Percentiles rank a stretch among this genome's conserved stretches.
phyloP scores from a whole-genome alignment of 2,329 filamentous ascomycete genomes.

The Colletotrichum destructivum region DNA sequence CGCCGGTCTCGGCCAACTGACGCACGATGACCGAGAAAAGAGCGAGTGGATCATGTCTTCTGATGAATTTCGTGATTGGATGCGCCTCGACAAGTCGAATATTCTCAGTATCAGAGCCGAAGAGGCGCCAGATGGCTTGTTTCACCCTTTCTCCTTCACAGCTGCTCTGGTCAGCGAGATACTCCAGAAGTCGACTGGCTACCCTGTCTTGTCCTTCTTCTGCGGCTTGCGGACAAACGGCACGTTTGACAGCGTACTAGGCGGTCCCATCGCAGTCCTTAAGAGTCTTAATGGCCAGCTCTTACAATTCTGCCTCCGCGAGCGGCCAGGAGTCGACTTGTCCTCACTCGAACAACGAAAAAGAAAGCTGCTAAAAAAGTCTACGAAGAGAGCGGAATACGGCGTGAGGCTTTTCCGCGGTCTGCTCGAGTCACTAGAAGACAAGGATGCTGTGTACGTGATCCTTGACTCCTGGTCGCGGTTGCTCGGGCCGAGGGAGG shows the following conservation, averaged over 20 bases:
- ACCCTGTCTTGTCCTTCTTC: not conserved
- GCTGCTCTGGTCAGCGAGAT: not conserved
- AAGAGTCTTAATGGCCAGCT: not conserved
- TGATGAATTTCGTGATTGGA: not conserved
- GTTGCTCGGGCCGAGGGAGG: not conserved
- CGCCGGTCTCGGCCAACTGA: not conserved
- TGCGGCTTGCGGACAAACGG: not conserved
- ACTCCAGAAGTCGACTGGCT: not conserved
- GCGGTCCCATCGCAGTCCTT: not conserved
- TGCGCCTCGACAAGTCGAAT: not conserved
- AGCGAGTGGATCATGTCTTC: not conserved
- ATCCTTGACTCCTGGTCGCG: not conserved
- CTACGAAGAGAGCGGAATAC: not conserved
- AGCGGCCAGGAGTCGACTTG: not conserved
- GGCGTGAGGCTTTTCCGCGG: not conserved
- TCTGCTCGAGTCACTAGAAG: not conserved
- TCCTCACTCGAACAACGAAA: not conserved
- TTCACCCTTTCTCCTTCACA: not conserved
- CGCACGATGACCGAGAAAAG: not conserved
- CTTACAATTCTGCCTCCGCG: not conserved
- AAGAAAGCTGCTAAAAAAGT: not conserved
- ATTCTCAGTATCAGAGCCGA: not conserved
- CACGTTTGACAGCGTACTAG: not conserved
- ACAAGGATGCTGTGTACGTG: not conserved
- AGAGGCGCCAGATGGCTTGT: not conserved